phyloP scores from a whole-genome alignment of 208 protist species.

The Trypanosoma mega region DNA sequence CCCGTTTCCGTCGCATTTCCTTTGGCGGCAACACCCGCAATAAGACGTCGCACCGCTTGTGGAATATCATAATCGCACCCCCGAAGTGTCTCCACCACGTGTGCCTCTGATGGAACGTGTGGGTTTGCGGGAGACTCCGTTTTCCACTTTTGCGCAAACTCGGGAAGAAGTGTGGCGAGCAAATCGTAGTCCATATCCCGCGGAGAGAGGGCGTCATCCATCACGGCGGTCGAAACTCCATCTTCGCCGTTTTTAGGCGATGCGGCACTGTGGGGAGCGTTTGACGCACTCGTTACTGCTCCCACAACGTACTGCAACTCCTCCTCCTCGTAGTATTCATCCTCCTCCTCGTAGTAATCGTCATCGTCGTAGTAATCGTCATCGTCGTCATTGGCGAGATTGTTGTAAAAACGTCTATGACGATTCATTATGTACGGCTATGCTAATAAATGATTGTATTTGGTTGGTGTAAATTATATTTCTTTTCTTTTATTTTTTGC shows the following conservation, averaged over 20 bases:
- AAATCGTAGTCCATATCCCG: slow-evolving; percentile 59
- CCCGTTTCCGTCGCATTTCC: neutral
- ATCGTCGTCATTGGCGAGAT: slow-evolving; percentile 43
- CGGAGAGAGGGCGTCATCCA: slow-evolving; percentile 27
- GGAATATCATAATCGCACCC: slow-evolving; percentile 58
- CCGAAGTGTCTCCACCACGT: slow-evolving; percentile 54
- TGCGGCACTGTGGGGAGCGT: neutral
- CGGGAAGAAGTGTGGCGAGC: slow-evolving; percentile 36
- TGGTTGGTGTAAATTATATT: too few species aligned
- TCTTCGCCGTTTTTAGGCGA: neutral
- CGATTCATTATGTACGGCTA: slow-evolving; percentile 56
- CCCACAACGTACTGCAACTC: slow-evolving; percentile 35
- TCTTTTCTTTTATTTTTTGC: too few species aligned
- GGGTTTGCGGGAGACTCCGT: neutral
- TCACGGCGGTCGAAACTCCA: neutral
- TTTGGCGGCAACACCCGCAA: slow-evolving; percentile 23
- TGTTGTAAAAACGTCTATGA: slow-evolving; percentile 75
- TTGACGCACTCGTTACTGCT: slow-evolving; percentile 1
- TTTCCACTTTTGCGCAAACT: slow-evolving; percentile 47
- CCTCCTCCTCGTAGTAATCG: slow-evolving; percentile 47
- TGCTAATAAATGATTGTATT: neutral
- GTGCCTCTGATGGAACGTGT: slow-evolving; percentile 22
- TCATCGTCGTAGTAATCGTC: slow-evolving; percentile 58
- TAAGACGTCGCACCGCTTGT: slow-evolving; percentile 25
- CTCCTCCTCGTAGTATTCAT: slow-evolving; percentile 43